phyloP scores from a whole-genome alignment of 805 yeast species.

The Metschnikowia cerradonensis region DNA sequence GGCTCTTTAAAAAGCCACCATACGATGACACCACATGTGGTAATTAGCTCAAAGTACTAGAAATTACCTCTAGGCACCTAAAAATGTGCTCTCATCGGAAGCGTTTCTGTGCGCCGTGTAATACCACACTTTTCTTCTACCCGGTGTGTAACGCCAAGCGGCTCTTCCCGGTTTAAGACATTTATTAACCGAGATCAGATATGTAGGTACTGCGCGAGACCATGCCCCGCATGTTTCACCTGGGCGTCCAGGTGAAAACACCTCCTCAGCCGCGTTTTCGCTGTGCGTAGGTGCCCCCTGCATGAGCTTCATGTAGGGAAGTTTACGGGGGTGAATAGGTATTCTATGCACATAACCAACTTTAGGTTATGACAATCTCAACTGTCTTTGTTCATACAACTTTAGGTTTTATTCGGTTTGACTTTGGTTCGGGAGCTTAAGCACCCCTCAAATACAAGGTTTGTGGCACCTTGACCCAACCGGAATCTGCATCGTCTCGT shows the following conservation, averaged over 20 bases:
- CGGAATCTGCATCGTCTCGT: not conserved
- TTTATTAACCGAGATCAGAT: not conserved
- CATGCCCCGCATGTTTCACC: not conserved
- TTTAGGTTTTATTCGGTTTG: not conserved
- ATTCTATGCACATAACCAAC: not conserved
- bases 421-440: not conserved
- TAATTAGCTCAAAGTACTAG: not conserved
- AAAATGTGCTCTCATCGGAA: not conserved
- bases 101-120: not conserved
- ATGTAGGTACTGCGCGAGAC: not conserved
- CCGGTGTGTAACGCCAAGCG: not conserved
- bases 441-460: not conserved
- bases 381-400: no score
- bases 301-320: constrained; percentile 2
- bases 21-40: not conserved
- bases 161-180: not conserved
- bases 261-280: not conserved
- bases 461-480: not conserved
- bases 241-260: not conserved
- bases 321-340: not conserved
- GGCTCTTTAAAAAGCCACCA: not conserved
- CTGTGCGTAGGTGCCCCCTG: not conserved
- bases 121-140: not conserved
- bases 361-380: no score
- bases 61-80: not conserved